These are phyloP conservation scores for Galeopsis tetrahit DNA, from an alignment of 257 asterid genomes.

Conservation along the genomic window DNA sequence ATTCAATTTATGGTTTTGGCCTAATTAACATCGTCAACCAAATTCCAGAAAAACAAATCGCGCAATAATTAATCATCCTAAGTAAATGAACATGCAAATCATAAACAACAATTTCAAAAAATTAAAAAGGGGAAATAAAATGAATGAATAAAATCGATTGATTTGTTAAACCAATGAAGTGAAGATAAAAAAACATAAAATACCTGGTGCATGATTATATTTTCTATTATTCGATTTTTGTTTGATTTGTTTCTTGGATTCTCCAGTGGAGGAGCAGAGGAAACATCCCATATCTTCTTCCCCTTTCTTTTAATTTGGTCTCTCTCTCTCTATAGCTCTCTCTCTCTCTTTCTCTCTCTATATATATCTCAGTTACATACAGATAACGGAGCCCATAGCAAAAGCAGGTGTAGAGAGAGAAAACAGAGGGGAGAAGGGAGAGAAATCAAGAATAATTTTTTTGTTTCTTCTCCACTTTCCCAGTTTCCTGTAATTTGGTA, in stretches of 20 bases:
- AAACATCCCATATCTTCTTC: conserved; percentile 71
- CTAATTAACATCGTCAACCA: conserved; percentile 10
- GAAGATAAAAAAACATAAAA: neutral
- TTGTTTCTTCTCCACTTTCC: conserved; percentile 15
- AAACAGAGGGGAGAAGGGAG: conserved; percentile 16
- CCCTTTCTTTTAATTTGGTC: neutral
- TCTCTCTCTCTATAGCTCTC: neutral
- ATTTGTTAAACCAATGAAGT: conserved; percentile 4
- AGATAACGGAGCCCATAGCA: conserved; percentile 30
- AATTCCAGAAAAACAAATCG: neutral
- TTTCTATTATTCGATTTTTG: conserved; percentile 28
- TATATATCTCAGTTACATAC: conserved; percentile 27
- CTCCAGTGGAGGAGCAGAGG: conserved; percentile 54
- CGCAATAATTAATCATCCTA: neutral
- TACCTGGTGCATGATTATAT: conserved; percentile 44
- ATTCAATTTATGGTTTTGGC: neutral
- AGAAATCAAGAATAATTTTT: neutral
- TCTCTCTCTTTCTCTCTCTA: conserved; percentile 3
- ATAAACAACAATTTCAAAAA: neutral
- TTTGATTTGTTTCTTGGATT: conserved; percentile 49
- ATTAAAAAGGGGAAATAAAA: too few species aligned
- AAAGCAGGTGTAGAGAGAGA: conserved; percentile 33
- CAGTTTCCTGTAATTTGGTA: conserved; percentile 19
- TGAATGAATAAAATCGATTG: neutral
- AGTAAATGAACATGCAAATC: conserved; percentile 27